Evolutionary conservation across 2,329 filamentous ascomycete species (phyloP).

Genomic region (Colletotrichum tanaceti): DNA sequence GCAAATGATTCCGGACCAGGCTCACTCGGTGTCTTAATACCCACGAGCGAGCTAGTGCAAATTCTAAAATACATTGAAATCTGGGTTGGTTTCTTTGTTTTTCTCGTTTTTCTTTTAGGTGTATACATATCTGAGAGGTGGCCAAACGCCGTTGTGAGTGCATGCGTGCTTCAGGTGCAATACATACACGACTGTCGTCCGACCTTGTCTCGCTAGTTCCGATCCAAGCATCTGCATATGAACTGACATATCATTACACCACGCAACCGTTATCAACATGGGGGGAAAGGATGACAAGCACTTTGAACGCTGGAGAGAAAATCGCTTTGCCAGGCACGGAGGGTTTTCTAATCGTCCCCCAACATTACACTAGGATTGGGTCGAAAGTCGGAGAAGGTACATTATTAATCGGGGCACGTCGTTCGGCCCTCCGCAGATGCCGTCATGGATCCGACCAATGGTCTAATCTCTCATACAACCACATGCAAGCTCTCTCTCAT

Average conservation of each 20-base stretch:
- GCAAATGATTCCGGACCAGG: background rate
- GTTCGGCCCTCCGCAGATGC: conserved; percentile 34
- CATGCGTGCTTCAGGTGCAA: no score
- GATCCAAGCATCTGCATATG: no score
- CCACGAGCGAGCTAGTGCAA: no score
- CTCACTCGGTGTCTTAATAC: background rate
- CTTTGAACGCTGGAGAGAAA: background rate
- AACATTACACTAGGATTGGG: conserved; percentile 3
- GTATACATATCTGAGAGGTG: no score
- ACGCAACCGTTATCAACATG: background rate
- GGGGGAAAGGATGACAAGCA: background rate
- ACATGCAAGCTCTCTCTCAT: conserved; percentile 1
- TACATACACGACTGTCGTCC: background rate
- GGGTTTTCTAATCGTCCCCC: background rate
- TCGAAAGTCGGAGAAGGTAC: conserved; percentile 7
- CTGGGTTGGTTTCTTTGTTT: no score
- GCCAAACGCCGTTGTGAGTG: no score
- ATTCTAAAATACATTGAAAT: no score
- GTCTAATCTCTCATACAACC: conserved; percentile 20
- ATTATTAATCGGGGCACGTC: conserved; percentile 35
- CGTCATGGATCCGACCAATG: conserved; percentile 37
- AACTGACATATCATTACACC: no score
- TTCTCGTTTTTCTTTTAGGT: no score
- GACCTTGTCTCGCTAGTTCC: background rate
- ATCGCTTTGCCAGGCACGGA: background rate